Percentiles rank a stretch among this genome's conserved stretches.
These are phyloP conservation scores for Picea abies DNA, from an alignment of 83 land plant species.

Conservation along the genomic window DNA sequence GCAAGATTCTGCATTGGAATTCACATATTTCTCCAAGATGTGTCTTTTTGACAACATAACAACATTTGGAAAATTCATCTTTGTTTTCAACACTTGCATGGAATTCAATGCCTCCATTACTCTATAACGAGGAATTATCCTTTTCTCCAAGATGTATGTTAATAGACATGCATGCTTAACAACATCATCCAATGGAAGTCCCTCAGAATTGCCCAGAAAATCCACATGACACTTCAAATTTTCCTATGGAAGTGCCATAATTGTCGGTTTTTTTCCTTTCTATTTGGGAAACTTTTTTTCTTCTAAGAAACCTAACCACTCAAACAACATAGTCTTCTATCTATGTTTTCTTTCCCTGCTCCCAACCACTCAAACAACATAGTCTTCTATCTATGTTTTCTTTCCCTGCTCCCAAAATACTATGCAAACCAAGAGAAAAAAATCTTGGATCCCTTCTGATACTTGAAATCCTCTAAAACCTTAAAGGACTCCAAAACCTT, in stretches of 20 bases:
- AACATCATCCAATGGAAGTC: too few species aligned
- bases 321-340: neutral
- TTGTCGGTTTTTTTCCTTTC: neutral
- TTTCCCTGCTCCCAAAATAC: neutral
- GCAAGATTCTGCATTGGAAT: too few species aligned
- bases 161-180: too few species aligned
- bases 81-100: too few species aligned
- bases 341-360: neutral
- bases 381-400: neutral
- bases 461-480: neutral
- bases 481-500: neutral
- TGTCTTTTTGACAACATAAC: too few species aligned
- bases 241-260: neutral
- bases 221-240: too few species aligned
- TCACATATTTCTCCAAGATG: too few species aligned
- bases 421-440: neutral
- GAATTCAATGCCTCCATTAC: too few species aligned
- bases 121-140: too few species aligned
- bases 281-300: neutral
- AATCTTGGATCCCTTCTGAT: neutral
- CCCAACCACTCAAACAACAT: neutral
- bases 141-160: too few species aligned
- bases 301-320: neutral
- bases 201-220: too few species aligned
- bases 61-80: too few species aligned